Evolutionary conservation across 2,329 filamentous ascomycete species (phyloP).

Genomic region (Exophiala xenobiotica): DNA sequence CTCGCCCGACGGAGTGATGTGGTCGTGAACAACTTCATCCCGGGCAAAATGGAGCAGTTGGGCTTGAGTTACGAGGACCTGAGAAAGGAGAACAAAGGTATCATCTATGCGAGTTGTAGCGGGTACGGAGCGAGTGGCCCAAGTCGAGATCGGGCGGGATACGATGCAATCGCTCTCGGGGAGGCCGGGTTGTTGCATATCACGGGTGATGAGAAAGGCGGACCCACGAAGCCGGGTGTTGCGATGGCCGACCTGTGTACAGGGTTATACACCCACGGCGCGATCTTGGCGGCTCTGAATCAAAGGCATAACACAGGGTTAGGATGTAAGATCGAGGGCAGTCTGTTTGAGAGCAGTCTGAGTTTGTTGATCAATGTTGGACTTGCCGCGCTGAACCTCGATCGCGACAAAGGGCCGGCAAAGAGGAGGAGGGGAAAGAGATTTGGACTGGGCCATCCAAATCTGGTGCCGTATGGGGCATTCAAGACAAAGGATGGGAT

Average conservation of each 20-base stretch:
- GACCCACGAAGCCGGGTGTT: conserved; percentile 28
- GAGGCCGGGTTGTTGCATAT: conserved; percentile 29
- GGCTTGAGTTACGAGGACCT: conserved; percentile 45
- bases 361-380: conserved; percentile 30
- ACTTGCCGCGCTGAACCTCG: conserved; percentile 28
- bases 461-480: conserved; percentile 27
- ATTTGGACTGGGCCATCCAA: conserved; percentile 26
- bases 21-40: conserved; percentile 31
- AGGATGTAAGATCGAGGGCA: conserved; percentile 26
- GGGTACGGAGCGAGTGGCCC: conserved; percentile 54
- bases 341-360: conserved; percentile 32
- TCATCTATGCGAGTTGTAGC: conserved; percentile 54
- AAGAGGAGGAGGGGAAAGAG: conserved; percentile 26
- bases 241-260: conserved; percentile 29
- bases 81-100: conserved; percentile 41
- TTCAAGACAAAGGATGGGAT: conserved; percentile 25
- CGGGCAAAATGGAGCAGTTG: conserved; percentile 46
- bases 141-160: conserved; percentile 25
- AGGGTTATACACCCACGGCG: conserved; percentile 27
- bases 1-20: conserved; percentile 20
- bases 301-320: conserved; percentile 23
- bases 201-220: conserved; percentile 20
- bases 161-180: conserved; percentile 28
- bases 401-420: conserved; percentile 16
- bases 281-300: conserved; percentile 27